phyloP scores from a whole-genome alignment of 495 filamentous ascomycete species.

The Pseudevernia furfuracea region DNA sequence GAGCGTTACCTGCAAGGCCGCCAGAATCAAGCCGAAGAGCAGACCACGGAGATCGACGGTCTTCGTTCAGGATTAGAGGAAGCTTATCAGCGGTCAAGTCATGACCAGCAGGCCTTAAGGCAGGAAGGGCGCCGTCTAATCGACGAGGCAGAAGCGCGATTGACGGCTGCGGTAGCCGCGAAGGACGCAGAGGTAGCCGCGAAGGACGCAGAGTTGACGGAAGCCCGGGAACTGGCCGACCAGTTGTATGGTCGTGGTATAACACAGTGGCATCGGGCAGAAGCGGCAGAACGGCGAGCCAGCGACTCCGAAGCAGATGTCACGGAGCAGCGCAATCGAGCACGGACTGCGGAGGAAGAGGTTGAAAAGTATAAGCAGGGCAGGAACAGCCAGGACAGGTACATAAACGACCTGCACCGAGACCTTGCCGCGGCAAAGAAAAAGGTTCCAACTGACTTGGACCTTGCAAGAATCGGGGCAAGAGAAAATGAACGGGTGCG shows the following conservation, averaged over 20 bases:
- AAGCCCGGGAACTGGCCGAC: not conserved
- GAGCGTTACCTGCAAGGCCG: no score
- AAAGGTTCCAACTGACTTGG: not conserved
- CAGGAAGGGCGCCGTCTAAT: not conserved
- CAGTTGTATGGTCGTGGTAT: not conserved
- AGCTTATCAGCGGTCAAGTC: no score
- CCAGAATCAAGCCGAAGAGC: not conserved
- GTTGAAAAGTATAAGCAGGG: not conserved
- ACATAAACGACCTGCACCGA: not conserved
- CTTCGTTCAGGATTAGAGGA: not conserved
- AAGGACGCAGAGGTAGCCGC: no score
- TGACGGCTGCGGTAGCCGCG: no score
- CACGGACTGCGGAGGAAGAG: not conserved
- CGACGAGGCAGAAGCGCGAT: no score
- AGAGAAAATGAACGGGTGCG: not conserved
- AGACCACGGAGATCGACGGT: not conserved
- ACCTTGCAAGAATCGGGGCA: not conserved
- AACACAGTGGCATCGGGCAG: not conserved
- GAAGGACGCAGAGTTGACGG: no score
- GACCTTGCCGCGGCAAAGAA: not conserved
- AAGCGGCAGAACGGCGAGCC: not conserved
- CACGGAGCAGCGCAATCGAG: not conserved
- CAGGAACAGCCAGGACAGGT: not conserved
- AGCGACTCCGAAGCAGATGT: not conserved
- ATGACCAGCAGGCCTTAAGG: no score